Conservation (phyloP, 495 filamentous ascomycete species). For the Umbilicaria muhlenbergii region DNA sequence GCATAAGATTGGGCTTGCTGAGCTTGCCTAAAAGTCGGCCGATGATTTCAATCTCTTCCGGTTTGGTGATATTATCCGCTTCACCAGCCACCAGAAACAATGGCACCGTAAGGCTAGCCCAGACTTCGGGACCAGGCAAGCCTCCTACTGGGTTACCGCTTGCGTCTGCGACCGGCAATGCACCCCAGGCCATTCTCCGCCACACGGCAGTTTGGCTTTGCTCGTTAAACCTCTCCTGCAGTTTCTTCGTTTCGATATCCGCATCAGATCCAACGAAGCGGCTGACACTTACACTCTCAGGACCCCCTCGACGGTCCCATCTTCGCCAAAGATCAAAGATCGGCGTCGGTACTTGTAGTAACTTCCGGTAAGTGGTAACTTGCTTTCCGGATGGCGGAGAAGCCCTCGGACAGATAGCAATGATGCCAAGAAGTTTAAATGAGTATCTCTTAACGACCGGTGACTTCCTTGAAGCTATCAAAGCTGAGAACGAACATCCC, state of each 20-base stretch:
- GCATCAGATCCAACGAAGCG: constrained; percentile 66
- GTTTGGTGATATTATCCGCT: constrained; percentile 56
- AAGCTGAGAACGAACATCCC: constrained; percentile 63
- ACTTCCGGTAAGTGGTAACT: constrained; percentile 31
- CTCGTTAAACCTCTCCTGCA: constrained; percentile 72
- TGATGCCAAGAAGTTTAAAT: constrained; percentile 53
- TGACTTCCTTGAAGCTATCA: constrained; percentile 50
- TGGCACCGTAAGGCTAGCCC: constrained; percentile 57
- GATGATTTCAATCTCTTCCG: constrained; percentile 56
- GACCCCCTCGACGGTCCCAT: constrained; percentile 73
- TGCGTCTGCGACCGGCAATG: constrained; percentile 37
- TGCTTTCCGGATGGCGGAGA: constrained; percentile 40
- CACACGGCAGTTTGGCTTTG: constrained; percentile 71
- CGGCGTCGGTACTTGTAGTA: constrained; percentile 49
- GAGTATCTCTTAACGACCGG: constrained; percentile 30
- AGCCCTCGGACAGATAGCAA: constrained; percentile 67
- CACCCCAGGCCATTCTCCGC: constrained; percentile 68
- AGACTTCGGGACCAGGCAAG: constrained; percentile 51
- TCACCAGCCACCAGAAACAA: constrained; percentile 68
- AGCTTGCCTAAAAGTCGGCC: constrained; percentile 33
- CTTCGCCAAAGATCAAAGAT: constrained; percentile 63
- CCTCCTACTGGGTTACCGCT: constrained; percentile 37
- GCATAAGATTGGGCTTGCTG: not conserved
- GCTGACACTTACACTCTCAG: constrained; percentile 58
- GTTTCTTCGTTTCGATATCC: constrained; percentile 53